phyloP scores from a whole-genome alignment of 23 red algal species.

The Gracilaria domingensis region DNA sequence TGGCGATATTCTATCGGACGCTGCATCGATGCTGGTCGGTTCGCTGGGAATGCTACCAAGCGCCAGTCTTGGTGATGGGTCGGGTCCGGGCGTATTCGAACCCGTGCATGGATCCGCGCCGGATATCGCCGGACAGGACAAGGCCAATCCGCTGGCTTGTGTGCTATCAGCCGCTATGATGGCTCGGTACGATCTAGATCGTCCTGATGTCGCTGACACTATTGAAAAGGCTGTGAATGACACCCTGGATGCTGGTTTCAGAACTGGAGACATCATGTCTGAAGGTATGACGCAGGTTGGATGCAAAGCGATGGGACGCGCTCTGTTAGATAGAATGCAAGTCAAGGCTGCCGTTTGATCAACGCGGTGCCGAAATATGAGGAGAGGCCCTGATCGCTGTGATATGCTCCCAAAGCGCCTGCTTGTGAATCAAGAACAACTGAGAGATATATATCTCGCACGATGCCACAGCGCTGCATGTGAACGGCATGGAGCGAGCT shows the following conservation, averaged over 20 bases:
- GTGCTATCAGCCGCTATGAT: conserved; percentile 96
- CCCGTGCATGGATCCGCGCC: conserved; percentile 98
- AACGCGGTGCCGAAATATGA: background rate
- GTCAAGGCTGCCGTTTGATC: conserved; percentile 24
- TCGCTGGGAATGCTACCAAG: conserved; percentile 96
- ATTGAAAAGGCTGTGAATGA: conserved; percentile 86
- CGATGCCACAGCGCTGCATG: background rate
- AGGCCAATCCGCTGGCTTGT: conserved; percentile 92
- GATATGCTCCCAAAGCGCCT: background rate
- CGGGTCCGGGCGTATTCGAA: conserved; percentile 91
- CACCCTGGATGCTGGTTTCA: conserved; percentile 85
- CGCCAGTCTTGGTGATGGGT: conserved; percentile 84
- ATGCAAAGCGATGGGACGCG: conserved; percentile 90
- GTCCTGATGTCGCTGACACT: conserved; percentile 78
- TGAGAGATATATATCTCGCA: too few species aligned
- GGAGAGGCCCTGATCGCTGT: background rate
- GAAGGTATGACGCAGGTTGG: conserved; percentile 72
- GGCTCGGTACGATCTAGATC: conserved; percentile 87
- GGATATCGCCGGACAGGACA: conserved; percentile 96
- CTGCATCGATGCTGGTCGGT: conserved; percentile 90
- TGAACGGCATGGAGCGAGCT: background rate
- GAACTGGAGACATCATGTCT: conserved; percentile 96
- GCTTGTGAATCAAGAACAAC: too few species aligned
- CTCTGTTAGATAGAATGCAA: conserved; percentile 50
- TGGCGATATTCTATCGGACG: conserved; percentile 98